phyloP scores from a whole-genome alignment of 495 filamentous ascomycete species.

The Podospora appendiculata region DNA sequence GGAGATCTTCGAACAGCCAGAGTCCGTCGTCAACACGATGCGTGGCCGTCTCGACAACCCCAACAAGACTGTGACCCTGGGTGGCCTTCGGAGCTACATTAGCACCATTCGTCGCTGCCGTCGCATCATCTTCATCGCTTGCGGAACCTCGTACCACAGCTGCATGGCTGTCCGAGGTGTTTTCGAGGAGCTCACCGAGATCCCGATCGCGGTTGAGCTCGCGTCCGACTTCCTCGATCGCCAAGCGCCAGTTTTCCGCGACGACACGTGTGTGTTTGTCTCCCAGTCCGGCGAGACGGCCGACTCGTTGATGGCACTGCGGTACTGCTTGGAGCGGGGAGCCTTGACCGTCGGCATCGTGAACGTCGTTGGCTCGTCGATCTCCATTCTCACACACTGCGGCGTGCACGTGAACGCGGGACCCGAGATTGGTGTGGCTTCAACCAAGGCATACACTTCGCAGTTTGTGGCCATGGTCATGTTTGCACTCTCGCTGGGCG shows the following conservation, averaged over 20 bases:
- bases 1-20: slow-evolving; percentile 99
- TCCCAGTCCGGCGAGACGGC: slow-evolving; percentile 98
- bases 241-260: slow-evolving; percentile 97
- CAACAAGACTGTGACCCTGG: slow-evolving; percentile 90
- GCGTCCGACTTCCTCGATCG: slow-evolving; percentile 97
- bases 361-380: slow-evolving; percentile 95
- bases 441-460: slow-evolving; percentile 97
- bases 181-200: slow-evolving; percentile 97
- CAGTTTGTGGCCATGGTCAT: slow-evolving; percentile 99
- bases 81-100: slow-evolving; percentile 92
- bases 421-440: slow-evolving; percentile 97
- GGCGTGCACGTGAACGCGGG: slow-evolving; percentile 99
- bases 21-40: slow-evolving; percentile 99
- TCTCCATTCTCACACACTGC: slow-evolving; percentile 96
- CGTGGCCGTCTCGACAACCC: slow-evolving; percentile 89
- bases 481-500: slow-evolving; percentile 92
- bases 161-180: slow-evolving; percentile 98
- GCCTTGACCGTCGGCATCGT: slow-evolving; percentile 96
- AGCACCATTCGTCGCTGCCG: slow-evolving; percentile 92
- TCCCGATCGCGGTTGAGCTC: slow-evolving; percentile 92
- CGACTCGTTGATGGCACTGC: slow-evolving; percentile 94
- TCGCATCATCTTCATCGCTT: slow-evolving; percentile 96
- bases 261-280: slow-evolving; percentile 98
- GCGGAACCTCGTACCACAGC: slow-evolving; percentile 95
- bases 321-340: slow-evolving; percentile 95